Evolutionary conservation across 192 early-diverging fungal genomes (phyloP).

Genomic region (Mortierella hygrophila): DNA sequence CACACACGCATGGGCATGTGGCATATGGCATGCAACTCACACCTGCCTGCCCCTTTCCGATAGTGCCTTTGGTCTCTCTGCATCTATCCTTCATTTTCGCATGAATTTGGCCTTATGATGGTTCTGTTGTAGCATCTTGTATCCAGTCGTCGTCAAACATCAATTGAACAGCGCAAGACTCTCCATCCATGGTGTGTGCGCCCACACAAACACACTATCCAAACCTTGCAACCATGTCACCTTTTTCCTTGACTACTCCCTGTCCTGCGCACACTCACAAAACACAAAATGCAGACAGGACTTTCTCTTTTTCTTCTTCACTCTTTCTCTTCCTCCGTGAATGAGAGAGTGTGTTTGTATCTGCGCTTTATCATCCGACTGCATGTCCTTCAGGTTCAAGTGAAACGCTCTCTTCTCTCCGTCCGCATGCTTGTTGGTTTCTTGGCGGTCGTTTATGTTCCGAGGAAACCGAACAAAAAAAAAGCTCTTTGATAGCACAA

Average conservation of each 20-base stretch:
- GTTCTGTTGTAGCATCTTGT: background rate
- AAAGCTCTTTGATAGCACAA: background rate
- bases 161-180: background rate
- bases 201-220: background rate
- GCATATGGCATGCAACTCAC: background rate
- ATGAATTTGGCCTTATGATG: background rate
- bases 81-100: background rate
- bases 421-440: slow-evolving; percentile 1
- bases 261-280: background rate
- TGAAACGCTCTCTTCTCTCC: background rate
- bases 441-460: background rate
- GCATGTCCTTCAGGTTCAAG: background rate
- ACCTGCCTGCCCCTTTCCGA: background rate
- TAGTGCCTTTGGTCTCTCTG: background rate
- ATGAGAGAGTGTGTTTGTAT: background rate
- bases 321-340: background rate
- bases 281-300: background rate
- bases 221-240: background rate
- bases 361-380: background rate
- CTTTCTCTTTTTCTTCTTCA: background rate
- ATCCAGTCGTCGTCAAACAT: background rate
- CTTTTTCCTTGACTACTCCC: background rate
- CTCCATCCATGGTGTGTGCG: background rate
- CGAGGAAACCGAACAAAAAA: background rate
- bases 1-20: background rate